A percentile compares a stretch with the other conserved stretches of the same genome.
Conservation (phyloP, 805 yeast genomes). For the Saturnispora sanitii region DNA sequence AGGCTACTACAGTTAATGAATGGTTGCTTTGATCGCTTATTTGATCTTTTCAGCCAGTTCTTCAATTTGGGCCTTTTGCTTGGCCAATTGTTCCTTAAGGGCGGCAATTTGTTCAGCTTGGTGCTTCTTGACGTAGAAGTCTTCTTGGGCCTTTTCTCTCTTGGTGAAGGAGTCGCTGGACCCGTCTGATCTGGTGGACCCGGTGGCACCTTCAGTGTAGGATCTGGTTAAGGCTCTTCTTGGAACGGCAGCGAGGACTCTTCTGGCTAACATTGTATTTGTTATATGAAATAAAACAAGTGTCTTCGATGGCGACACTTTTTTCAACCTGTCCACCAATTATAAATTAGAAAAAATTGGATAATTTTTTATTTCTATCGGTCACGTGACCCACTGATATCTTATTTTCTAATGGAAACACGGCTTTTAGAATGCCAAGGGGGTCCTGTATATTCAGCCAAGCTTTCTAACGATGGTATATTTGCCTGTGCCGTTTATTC, state of each 20-base stretch:
- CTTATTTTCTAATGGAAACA: neutral
- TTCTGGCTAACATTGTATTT: slow-evolving; percentile 29
- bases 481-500: slow-evolving; percentile 53
- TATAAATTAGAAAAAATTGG: neutral
- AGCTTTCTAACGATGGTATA: slow-evolving; percentile 43
- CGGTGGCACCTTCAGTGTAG: slow-evolving; percentile 52
- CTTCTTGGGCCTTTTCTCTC: slow-evolving; percentile 91
- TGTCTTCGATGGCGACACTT: neutral
- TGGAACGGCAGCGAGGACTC: slow-evolving; percentile 28
- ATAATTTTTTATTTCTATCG: too few species aligned
- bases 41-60: slow-evolving; percentile 41
- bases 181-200: slow-evolving; percentile 45
- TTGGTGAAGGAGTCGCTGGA: slow-evolving; percentile 58
- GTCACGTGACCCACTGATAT: too few species aligned
- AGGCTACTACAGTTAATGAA: too few species aligned
- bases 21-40: too few species aligned
- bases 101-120: slow-evolving; percentile 80
- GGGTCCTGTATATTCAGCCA: slow-evolving; percentile 43
- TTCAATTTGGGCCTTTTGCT: slow-evolving; percentile 54
- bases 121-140: slow-evolving; percentile 73
- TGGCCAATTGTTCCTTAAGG: slow-evolving; percentile 65
- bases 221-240: slow-evolving; percentile 26
- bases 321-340: slow-evolving; percentile 1
- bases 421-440: slow-evolving; percentile 37
- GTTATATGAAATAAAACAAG: neutral